Evolutionary conservation across 2,329 filamentous ascomycete species (phyloP), one percentile per base, ranked within the genome.

Genomic region (Harringtonia lauricola): DNA sequence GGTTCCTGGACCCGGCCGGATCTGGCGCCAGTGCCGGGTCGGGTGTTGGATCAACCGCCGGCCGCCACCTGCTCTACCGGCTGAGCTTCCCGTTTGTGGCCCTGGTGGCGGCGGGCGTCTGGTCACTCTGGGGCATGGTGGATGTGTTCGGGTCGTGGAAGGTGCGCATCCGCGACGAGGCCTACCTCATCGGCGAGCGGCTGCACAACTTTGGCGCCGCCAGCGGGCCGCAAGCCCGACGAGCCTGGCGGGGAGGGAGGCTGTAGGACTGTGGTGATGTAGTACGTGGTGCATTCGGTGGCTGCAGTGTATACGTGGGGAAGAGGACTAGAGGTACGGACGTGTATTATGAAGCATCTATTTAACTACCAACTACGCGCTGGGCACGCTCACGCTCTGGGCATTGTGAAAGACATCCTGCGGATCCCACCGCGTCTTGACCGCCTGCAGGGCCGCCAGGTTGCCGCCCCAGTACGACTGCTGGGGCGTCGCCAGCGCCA

Each of bases 121-220:
- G 70, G 26, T 58, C 64, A 2, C 56, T 74, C 9, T 72, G 68
- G 56, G 70, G 72, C 12, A 57, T 81, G n/a, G 56, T 74, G 9
- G 64, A 72, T 37, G 73, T 86, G 42, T 73, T 92, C 41, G 74
- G 76, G 38, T 67, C 77, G 18, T 96, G 90, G 89, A 79, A 85
- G 54, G 71, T 80, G 45, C 77, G 82, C 46, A 87, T 98, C 38
- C 72, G 87, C 33, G 94, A 98, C 60, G 94, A 98, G 63, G 89
- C 94, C 1, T 98, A 98, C 60, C 68, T 98, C 36, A 92, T 96
- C 57, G 92, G 92, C 2, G 90, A 98, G 65, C 70, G 89, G 47
- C 64, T 98, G 56, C 94, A 98, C 65, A 98, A 98, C 61, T 94
- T 95, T 63, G 86, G 87, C 1, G 42, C 36, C 1, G 12, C 26